Evolutionary conservation across 139 green algal species (phyloP).

Genomic region (Deuterostichococcus epilithicus): DNA sequence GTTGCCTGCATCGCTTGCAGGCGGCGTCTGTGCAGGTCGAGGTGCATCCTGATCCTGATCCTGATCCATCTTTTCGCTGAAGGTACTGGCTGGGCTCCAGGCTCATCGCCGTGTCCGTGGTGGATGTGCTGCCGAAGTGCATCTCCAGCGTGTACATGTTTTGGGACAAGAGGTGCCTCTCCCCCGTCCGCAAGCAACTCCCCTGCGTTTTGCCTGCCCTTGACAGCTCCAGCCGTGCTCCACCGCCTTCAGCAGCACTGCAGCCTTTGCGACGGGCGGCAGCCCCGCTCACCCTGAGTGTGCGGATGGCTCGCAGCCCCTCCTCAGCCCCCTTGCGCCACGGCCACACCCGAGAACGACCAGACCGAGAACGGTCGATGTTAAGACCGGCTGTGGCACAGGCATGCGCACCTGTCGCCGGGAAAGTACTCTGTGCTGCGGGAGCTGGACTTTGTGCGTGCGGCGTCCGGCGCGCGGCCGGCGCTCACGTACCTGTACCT

Average conservation of each 20-base stretch:
- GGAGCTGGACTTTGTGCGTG: slow-evolving; percentile 83
- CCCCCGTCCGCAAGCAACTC: neutral
- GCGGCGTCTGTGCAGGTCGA: too few relatives aligned
- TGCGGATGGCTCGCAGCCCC: too few relatives aligned
- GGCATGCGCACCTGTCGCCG: slow-evolving; percentile 51
- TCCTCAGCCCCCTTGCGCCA: too few relatives aligned
- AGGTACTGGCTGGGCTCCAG: slow-evolving; percentile 78
- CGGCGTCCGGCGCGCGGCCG: slow-evolving; percentile 17
- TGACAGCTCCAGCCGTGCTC: neutral
- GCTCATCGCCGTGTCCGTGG: slow-evolving; percentile 87
- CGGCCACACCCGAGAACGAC: too few relatives aligned
- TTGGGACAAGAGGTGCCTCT: slow-evolving; percentile 65
- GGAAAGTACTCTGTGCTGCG: slow-evolving; percentile 65
- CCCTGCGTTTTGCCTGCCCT: neutral
- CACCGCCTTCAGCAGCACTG: slow-evolving; percentile 5
- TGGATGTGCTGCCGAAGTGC: slow-evolving; percentile 85
- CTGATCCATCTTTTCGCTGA: too few relatives aligned
- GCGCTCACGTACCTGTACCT: slow-evolving; percentile 88
- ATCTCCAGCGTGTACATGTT: slow-evolving; percentile 91
- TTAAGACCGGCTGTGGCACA: neutral
- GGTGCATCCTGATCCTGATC: too few relatives aligned
- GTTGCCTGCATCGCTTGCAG: too few relatives aligned
- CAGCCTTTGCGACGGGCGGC: too few relatives aligned
- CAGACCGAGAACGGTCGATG: too few relatives aligned
- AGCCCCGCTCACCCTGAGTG: too few relatives aligned